Evolutionary conservation across 2,329 filamentous ascomycete species (phyloP), one percentile per base, ranked within the genome.

Genomic region (Orbilia javanica): DNA sequence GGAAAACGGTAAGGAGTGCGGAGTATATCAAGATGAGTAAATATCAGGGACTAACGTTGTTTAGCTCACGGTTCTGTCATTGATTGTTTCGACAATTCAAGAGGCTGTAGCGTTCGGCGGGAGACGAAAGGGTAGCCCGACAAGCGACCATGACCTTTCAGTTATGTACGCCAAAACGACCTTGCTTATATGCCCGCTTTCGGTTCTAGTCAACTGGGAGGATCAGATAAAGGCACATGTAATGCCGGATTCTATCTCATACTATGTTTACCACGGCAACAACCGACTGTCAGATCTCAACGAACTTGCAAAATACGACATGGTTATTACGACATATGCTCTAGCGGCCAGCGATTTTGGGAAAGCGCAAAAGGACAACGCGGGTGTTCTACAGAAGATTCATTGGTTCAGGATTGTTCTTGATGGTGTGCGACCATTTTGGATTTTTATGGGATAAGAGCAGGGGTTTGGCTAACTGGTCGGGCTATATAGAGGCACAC

Each of bases 171-270:
- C 89, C 4, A 92, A 90, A 82, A 90, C 92, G 0, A 98, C 96
- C 0, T 86, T 99, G 34, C 87, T 99, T 18, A 89, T 99, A 15
- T 96, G 92, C 71, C 96, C 96, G 0, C 87, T 97, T 1, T 97
- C 93, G 82, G 96, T 95, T 0, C 90, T 98, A 73, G 91, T 92
- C 27, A 99, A 98, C 82, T 99, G 96, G 96, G 92, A 95, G 81
- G 90, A 94, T 80, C 96, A 99, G 84, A 93, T 98, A 79, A 91
- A 91, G 81, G 88, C 92, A 74, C 96, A 99, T 83, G 86, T 97
- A 53, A 87, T 88, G 62, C 86, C 88, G 0, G 88, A 87, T 0
- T 85, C 88, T 6, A 83, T 98, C 18, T 90, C 86, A 0, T 93
- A 90, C 82, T 93, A 96, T 83, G 89, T 96, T 68, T 98, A 97